Evolutionary conservation across 2,329 filamentous ascomycete species (phyloP).

Genomic region (Verticillium nonalfalfae): DNA sequence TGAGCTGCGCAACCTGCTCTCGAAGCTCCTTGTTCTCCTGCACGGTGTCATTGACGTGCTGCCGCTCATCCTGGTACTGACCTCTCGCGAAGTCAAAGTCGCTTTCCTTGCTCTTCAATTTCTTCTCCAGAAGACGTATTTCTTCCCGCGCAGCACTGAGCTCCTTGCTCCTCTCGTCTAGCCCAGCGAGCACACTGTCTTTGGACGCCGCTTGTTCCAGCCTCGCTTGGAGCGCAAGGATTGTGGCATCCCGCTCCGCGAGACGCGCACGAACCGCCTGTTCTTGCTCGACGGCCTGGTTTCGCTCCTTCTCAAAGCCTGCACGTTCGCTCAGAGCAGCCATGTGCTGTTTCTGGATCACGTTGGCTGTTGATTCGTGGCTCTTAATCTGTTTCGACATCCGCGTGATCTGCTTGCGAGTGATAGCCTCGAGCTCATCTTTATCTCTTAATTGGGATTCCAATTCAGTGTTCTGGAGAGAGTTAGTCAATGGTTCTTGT

Average conservation of each 20-base stretch:
- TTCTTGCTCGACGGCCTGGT: constrained; percentile 32
- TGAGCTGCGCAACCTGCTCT: constrained; percentile 30
- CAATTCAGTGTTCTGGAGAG: constrained; percentile 15
- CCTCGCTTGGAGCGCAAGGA: constrained; percentile 28
- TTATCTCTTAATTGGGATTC: constrained; percentile 26
- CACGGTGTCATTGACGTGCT: constrained; percentile 35
- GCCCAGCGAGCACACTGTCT: constrained; percentile 25
- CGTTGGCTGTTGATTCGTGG: constrained; percentile 33
- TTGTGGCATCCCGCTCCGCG: constrained; percentile 26
- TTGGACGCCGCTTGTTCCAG: constrained; percentile 27
- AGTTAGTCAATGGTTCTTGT: neutral
- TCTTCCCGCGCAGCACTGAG: constrained; percentile 32
- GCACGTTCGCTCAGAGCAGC: constrained; percentile 45
- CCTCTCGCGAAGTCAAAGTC: constrained; percentile 52
- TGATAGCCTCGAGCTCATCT: constrained; percentile 10
- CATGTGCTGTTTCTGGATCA: constrained; percentile 40
- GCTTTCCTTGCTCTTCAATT: constrained; percentile 24
- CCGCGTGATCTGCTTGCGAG: constrained; percentile 9
- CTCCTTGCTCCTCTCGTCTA: constrained; percentile 22
- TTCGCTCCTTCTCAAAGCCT: constrained; percentile 37
- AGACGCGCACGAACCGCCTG: constrained; percentile 30
- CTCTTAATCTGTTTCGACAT: constrained; percentile 32
- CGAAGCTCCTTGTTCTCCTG: constrained; percentile 40
- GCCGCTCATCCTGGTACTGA: constrained; percentile 53
- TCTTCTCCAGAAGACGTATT: constrained; percentile 31